Evolutionary conservation across 2,329 filamentous ascomycete genomes (phyloP), one percentile per base, ranked within the genome.

Genomic region (Chaetomium sp.): DNA sequence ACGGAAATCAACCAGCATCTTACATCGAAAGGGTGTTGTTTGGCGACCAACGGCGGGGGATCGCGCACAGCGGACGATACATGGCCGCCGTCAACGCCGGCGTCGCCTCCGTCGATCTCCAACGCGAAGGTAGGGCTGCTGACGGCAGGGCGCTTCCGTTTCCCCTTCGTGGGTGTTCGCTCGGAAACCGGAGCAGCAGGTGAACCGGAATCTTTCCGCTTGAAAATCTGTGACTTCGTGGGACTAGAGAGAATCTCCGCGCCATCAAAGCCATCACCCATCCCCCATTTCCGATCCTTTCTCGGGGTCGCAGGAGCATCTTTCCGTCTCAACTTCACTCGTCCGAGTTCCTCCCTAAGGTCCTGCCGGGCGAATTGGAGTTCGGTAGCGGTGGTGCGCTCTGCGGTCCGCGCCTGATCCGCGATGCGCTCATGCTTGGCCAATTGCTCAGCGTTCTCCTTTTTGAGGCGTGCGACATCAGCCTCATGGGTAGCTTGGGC

Each of bases 251-350:
- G 73, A 53, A 82, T 74, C 59, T 84, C 80, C 60, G 82, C 74
- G 57, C 89, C 83, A 57, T 91, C 87, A 64, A 94, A 94, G 0
- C 89, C 89, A 69, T 94, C 89, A 1, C 86, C 79, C 49, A 87
- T 73, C 1, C 79, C 76, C 70, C 80, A 80, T 1, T 79, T 83
- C 61, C 73, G 76, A 35, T 76, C 77, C 67, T 82, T 88, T 2
- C 85, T 85, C 0, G 87, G 89, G 1, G 74, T 77, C 0, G 71
- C 66, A 0, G 72, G 71, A 3, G 62, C 64, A 19, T 66, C 67
- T 12, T 76, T 78, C 63, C 74, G 80, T 54, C 80, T 69, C 7
- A 57, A 62, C 51, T 67, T 71, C 14, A 68, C 61, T 73, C 77
- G 52, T 70, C 75, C 61, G 69, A 77, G 63, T 68, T 78, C 84